Evolutionary conservation across 192 early-diverging fungal genomes (phyloP).

Genomic region (Dispira simplex): DNA sequence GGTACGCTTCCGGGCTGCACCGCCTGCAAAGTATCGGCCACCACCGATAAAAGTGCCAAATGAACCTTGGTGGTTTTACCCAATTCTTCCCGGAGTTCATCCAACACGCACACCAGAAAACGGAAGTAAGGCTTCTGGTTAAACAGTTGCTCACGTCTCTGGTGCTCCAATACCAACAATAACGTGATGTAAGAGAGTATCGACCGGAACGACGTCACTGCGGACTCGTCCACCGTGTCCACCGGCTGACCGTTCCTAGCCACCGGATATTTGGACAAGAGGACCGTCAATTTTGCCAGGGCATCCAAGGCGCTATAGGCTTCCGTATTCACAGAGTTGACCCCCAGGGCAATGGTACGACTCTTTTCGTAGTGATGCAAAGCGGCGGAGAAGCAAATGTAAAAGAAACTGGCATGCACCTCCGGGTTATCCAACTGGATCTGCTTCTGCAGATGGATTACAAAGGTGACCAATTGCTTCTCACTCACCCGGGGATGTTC

Average conservation of each 20-base stretch:
- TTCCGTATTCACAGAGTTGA: slow-evolving; percentile 25
- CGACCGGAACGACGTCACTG: slow-evolving; percentile 58
- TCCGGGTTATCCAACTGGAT: slow-evolving; percentile 61
- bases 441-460: slow-evolving; percentile 51
- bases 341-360: slow-evolving; percentile 17
- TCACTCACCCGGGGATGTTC: slow-evolving; percentile 28
- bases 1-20: slow-evolving; percentile 77
- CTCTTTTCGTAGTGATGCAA: slow-evolving; percentile 60
- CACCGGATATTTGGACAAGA: slow-evolving; percentile 57
- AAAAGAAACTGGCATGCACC: slow-evolving; percentile 76
- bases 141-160: slow-evolving; percentile 59
- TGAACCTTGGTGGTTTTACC: not conserved
- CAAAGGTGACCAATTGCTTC: slow-evolving; percentile 24
- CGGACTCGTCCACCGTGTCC: slow-evolving; percentile 28
- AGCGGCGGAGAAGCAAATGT: slow-evolving; percentile 72
- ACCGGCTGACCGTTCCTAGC: slow-evolving; percentile 32
- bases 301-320: slow-evolving; percentile 84
- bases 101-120: slow-evolving; percentile 66
- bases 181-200: slow-evolving; percentile 76
- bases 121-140: slow-evolving; percentile 86
- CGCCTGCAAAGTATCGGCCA: slow-evolving; percentile 61
- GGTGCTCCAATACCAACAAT: slow-evolving; percentile 71
- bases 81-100: slow-evolving; percentile 40
- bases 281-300: slow-evolving; percentile 74
- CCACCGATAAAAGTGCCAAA: not conserved